Base-by-base conservation (phyloP, 2,329 filamentous ascomycete species). In the Paraphaeosphaeria sporulosa region DNA sequence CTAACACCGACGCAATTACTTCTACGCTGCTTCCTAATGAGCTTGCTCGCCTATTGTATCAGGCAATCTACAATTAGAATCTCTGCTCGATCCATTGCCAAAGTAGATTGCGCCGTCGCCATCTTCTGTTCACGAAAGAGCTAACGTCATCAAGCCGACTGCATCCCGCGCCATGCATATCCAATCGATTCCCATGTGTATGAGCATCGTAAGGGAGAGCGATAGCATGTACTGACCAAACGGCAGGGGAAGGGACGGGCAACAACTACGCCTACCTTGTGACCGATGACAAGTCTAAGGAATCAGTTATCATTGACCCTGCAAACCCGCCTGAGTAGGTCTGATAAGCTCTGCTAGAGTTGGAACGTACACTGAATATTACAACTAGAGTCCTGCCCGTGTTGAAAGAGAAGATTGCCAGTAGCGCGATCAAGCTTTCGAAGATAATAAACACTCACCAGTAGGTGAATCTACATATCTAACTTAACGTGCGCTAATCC, bases 381-480 rank as follows among this genome's bases (percentile, higher is more conserved):
- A 10, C 17, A 17, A 40, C 25, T 50, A 89, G 87, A 68, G 87
- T 90, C 4, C 76, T 86, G 3, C 87, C 88, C 13, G 82, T 85
- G 10, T 80, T 99, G 55, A 89, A 94, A 75, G 85, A 93, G 65
- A 89, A 91, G 61, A 89, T 92, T 6, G 80, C 88, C 43, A 81
- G 83, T 23, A 89, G 90, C 17, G 86, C 87, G 68, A 92, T 97
- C 73, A 94, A 96, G 69, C 81, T 99, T 63, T 93, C 86, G 25
- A 91, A 89, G 52, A 96, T 99, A 74, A 89, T 98, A 71, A 99
- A 99, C 76, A 99, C 95, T 1, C 95, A 99, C 74, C 94, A 98
- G 94, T 97, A 82, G 79, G 91, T 79, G 25, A 27, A 8, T 21
- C 7, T 10, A 9, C 19, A 36, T 4, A 1, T 21, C 17, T 12